phyloP scores from a whole-genome alignment of 2,329 filamentous ascomycete genomes.

The Aspergillus puulaauensis region DNA sequence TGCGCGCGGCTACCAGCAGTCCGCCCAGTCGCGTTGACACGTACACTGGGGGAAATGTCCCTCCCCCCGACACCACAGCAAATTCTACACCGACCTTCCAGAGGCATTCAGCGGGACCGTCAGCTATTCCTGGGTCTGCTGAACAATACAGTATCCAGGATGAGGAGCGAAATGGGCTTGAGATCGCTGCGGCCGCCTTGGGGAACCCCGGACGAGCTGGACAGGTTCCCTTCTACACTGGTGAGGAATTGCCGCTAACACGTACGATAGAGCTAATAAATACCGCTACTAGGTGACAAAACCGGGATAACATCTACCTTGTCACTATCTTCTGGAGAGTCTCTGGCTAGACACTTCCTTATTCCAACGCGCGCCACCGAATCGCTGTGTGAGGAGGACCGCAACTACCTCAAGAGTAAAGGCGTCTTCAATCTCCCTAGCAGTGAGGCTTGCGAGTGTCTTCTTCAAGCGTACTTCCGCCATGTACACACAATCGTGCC shows the following conservation, averaged over 20 bases:
- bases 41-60: neutral
- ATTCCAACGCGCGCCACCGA: constrained; percentile 15
- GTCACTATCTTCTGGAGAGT: constrained; percentile 19
- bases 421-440: constrained; percentile 35
- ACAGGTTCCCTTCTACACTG: constrained; percentile 26
- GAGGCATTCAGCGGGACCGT: neutral
- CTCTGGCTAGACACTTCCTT: constrained; percentile 21
- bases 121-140: neutral
- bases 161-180: constrained; percentile 24
- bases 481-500: constrained; percentile 41
- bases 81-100: neutral
- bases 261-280: neutral
- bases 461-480: constrained; percentile 37
- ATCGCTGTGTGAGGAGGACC: constrained; percentile 19
- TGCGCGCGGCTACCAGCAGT: constrained; percentile 11
- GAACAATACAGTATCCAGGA: constrained; percentile 14
- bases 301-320: constrained; percentile 23
- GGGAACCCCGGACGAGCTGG: constrained; percentile 17
- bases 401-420: constrained; percentile 29
- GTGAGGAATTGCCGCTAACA: constrained; percentile 5
- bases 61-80: neutral
- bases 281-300: constrained; percentile 17
- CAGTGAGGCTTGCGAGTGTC: constrained; percentile 28
- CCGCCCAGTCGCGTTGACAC: neutral
- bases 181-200: constrained; percentile 26